Conservation (phyloP, 1,284 basidiomycete genomes). For the Ustanciosporium gigantosporum region DNA sequence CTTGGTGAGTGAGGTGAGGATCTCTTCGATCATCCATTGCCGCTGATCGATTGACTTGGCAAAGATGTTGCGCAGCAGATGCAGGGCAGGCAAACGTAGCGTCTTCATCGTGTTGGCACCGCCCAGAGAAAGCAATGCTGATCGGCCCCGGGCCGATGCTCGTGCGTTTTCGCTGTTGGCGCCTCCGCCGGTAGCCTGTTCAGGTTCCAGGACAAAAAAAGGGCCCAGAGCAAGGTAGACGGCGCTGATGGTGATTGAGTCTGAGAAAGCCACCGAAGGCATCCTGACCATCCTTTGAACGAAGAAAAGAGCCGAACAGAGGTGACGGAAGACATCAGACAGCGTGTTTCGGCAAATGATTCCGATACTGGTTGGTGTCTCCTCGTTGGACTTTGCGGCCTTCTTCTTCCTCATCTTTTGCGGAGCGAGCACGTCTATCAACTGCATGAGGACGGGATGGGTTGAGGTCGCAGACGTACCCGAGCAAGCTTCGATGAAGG, state of each 20-base stretch:
- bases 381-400: constrained; percentile 2
- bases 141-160: constrained; percentile 20
- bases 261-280: constrained; percentile 62
- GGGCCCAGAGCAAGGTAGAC: constrained; percentile 90
- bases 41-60: constrained; percentile 85
- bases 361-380: constrained; percentile 15
- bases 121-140: constrained; percentile 36
- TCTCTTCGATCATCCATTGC: constrained; percentile 94
- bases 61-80: constrained; percentile 79
- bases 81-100: constrained; percentile 77
- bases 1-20: constrained; percentile 83
- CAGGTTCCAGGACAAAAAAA: constrained; percentile 75
- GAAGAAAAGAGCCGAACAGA: constrained; percentile 54
- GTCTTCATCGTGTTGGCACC: constrained; percentile 69
- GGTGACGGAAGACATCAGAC: constrained; percentile 38
- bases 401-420: constrained; percentile 38
- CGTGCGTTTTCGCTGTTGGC: constrained; percentile 23
- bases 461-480: constrained; percentile 17
- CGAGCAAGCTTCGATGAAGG: constrained; percentile 75
- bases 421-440: constrained; percentile 57
- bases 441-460: constrained; percentile 41
- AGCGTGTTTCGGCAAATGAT: constrained; percentile 36
- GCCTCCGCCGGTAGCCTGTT: constrained; percentile 57
- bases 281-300: constrained; percentile 61
- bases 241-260: constrained; percentile 73